Evolutionary conservation across 2,329 filamentous ascomycete species (phyloP).

Genomic region (Cercospora sp.): DNA sequence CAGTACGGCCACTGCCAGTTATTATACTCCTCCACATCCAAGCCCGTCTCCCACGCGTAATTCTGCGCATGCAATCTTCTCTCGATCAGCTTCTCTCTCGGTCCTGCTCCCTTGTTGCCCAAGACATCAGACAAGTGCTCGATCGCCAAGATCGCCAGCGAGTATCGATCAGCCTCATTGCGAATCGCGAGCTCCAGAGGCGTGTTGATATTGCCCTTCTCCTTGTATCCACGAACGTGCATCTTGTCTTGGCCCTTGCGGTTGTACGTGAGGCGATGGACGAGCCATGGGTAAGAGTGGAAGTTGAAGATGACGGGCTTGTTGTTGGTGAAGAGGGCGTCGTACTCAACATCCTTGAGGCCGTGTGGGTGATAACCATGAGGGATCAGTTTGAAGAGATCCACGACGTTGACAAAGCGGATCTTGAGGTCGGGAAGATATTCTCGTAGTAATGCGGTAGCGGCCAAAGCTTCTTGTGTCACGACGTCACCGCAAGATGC

Average conservation of each 20-base stretch:
- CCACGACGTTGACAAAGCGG: conserved; percentile 77
- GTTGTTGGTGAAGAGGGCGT: conserved; percentile 68
- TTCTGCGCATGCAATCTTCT: conserved; percentile 64
- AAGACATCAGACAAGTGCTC: conserved; percentile 63
- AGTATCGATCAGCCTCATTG: conserved; percentile 76
- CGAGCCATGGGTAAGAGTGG: conserved; percentile 79
- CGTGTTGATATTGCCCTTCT: conserved; percentile 84
- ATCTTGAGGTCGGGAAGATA: conserved; percentile 72
- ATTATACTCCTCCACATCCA: conserved; percentile 66
- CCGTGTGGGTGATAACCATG: conserved; percentile 72
- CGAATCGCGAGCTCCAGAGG: conserved; percentile 76
- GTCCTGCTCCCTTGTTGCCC: conserved; percentile 62
- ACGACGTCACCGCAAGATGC: conserved; percentile 73
- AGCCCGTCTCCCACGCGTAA: conserved; percentile 67
- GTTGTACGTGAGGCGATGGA: conserved; percentile 75
- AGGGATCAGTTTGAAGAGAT: conserved; percentile 77
- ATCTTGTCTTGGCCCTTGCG: conserved; percentile 67
- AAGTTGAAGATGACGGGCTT: conserved; percentile 80
- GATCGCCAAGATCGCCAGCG: conserved; percentile 73
- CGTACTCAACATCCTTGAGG: conserved; percentile 66
- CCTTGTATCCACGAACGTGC: conserved; percentile 75
- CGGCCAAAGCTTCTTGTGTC: conserved; percentile 73
- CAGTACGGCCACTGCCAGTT: conserved; percentile 66
- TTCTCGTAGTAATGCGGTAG: conserved; percentile 70
- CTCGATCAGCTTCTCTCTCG: conserved; percentile 65